These are phyloP conservation scores for Rhodotorula paludigena DNA, from an alignment of 768 basidiomycete species.

Conservation along the genomic window DNA sequence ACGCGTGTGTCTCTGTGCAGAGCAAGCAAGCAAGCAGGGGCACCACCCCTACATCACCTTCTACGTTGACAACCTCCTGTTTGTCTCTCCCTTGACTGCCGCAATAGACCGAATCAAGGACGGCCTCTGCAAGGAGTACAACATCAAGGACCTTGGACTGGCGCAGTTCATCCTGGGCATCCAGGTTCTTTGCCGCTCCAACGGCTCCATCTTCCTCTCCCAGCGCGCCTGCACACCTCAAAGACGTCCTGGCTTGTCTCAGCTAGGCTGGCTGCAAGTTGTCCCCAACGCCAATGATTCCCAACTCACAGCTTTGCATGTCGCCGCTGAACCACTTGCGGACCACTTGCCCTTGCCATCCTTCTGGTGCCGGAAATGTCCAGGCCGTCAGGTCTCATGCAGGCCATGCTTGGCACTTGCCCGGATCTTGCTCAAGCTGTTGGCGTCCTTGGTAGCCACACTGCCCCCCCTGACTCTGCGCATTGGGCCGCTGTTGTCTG, in stretches of 20 bases:
- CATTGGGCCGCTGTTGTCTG: slow-evolving; percentile 51
- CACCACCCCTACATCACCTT: slow-evolving; percentile 3
- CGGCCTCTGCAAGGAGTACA: background rate
- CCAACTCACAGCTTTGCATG: background rate
- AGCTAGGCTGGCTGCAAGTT: background rate
- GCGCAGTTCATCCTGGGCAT: slow-evolving; percentile 39
- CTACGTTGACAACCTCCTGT: slow-evolving; percentile 18
- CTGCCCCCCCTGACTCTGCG: slow-evolving; percentile 43
- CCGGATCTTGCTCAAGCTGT: slow-evolving; percentile 40
- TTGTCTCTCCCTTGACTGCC: background rate
- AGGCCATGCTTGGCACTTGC: slow-evolving; percentile 10
- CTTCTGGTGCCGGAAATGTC: background rate
- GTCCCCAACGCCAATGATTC: background rate
- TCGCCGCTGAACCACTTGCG: too few species aligned
- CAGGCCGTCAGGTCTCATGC: slow-evolving; percentile 27
- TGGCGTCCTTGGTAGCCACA: slow-evolving; percentile 42
- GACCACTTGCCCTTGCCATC: background rate
- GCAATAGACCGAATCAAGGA: background rate
- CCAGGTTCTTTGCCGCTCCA: background rate
- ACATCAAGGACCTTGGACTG: background rate
- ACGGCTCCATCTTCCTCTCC: slow-evolving; percentile 5
- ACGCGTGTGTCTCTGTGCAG: slow-evolving; percentile 5
- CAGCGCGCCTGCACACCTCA: background rate
- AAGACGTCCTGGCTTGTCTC: background rate
- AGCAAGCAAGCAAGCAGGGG: background rate